phyloP scores from a whole-genome alignment of 1,284 basidiomycete genomes.

The Ganoderma leucocontextum region DNA sequence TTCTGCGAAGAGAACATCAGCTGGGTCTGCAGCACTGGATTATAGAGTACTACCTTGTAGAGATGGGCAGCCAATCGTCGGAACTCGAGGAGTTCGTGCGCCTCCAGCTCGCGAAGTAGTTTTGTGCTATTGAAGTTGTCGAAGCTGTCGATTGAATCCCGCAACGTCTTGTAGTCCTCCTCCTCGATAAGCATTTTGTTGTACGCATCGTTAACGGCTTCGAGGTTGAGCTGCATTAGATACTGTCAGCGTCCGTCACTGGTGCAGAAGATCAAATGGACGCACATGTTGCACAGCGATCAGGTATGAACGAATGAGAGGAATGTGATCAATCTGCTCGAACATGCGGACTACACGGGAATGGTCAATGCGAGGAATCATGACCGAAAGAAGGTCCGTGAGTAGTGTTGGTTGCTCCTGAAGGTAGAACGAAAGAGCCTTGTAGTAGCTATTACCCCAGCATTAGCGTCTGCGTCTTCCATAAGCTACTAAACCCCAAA shows the following conservation, averaged over 20 bases:
- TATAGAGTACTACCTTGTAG: conserved; percentile 78
- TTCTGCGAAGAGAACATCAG: conserved; percentile 60
- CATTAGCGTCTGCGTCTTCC: conserved; percentile 2
- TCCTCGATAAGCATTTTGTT: conserved; percentile 98
- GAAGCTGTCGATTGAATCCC: conserved; percentile 96
- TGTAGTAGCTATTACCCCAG: conserved; percentile 75
- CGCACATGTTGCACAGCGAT: conserved; percentile 94
- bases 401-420: conserved; percentile 94
- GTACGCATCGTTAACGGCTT: conserved; percentile 97
- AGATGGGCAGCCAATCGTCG: conserved; percentile 93
- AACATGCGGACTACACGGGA: conserved; percentile 96
- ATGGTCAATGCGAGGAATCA: conserved; percentile 95
- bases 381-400: conserved; percentile 91
- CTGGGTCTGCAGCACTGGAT: neutral
- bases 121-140: conserved; percentile 97
- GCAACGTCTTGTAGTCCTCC: conserved; percentile 97
- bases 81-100: conserved; percentile 95
- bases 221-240: conserved; percentile 81
- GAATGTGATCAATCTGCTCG: conserved; percentile 94
- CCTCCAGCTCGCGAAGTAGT: conserved; percentile 88
- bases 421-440: conserved; percentile 88
- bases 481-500: neutral
- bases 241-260: neutral
- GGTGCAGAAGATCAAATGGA: conserved; percentile 10
- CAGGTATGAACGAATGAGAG: conserved; percentile 94